Base-by-base conservation (phyloP, 2,329 filamentous ascomycete species). In the Arachnopeziza araneosa region DNA sequence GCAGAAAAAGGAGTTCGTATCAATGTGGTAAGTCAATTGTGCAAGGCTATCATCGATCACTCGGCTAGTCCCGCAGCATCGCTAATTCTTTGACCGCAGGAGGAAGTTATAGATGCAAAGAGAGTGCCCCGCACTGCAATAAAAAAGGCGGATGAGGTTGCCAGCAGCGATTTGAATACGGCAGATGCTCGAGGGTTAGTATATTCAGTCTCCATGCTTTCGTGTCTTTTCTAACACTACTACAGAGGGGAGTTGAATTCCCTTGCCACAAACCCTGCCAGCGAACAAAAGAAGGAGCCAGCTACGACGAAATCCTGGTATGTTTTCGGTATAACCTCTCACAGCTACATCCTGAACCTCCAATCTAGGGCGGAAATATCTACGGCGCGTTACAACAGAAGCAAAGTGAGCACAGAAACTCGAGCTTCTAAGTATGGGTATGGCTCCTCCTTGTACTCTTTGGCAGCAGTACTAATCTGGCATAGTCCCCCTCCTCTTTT, bases 81-180 rank as follows among this genome's bases (percentile, higher is more conserved):
- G 59, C 55, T 57, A 60, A 60, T 26, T 36, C 36, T 44, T 44
- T 44, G 36, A 44, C 36, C 36, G 17, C 36, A 59, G 52, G 57
- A 59, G 50, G 52, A 36, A 36, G 52, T 59, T 55, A 22, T 59
- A 8, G 17, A 23, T 54, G 56, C 50, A 32, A 58, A 52, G 26
- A 53, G 56, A 24, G 24, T 53, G 32, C 54, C 54, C n/a, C 36
- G 36, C 36, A 44, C 3, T 12, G 12, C 17, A 3, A 19, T 6
- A 5, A 44, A 44, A 44, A 17, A 44, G 26, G 26, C 12, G 36
- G 36, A 17, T 23, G 50, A 54, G 52, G 26, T 21, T 44, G 24
- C 23, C 19, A 21, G 52, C 23, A 23, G 24, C 24, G 17, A 44
- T 44, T 17, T 44, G 12, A 44, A 44, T 19, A 12, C 17, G 36